Conservation (phyloP, 768 basidiomycete species). For the Mycena leptocephala region DNA sequence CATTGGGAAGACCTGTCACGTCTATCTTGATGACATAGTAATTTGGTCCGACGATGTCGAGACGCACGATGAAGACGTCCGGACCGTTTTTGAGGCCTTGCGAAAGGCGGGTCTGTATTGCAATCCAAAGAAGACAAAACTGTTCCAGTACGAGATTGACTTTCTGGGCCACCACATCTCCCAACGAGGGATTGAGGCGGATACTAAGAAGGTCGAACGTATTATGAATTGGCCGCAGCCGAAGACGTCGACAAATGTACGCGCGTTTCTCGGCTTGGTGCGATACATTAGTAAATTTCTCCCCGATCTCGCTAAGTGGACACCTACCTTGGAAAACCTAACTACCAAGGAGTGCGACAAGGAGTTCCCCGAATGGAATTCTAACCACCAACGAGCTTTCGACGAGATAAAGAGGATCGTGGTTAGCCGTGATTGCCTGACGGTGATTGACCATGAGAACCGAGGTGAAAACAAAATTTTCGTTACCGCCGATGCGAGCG, state of each 20-base stretch:
- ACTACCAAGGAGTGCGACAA: neutral
- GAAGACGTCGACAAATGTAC: slow-evolving; percentile 30
- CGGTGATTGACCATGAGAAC: slow-evolving; percentile 49
- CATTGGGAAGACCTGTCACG: too few species aligned
- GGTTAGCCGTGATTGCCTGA: slow-evolving; percentile 43
- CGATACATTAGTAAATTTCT: slow-evolving; percentile 43
- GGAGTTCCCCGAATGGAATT: slow-evolving; percentile 35
- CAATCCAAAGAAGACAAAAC: slow-evolving; percentile 43
- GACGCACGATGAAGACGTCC: slow-evolving; percentile 45
- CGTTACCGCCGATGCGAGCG: slow-evolving; percentile 48
- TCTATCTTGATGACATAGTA: slow-evolving; percentile 57
- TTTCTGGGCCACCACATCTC: slow-evolving; percentile 51
- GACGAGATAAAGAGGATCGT: slow-evolving; percentile 48
- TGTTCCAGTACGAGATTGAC: too few species aligned
- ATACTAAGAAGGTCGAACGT: slow-evolving; percentile 35
- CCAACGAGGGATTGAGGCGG: slow-evolving; percentile 38
- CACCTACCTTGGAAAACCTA: neutral
- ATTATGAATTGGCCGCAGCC: slow-evolving; percentile 43
- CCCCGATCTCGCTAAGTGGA: slow-evolving; percentile 38
- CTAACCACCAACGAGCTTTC: slow-evolving; percentile 43
- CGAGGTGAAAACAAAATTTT: slow-evolving; percentile 49
- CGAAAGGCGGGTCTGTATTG: too few species aligned
- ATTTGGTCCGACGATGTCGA: slow-evolving; percentile 51
- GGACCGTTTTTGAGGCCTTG: slow-evolving; percentile 40
- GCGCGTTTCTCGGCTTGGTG: slow-evolving; percentile 42